Percentiles rank a stretch among this genome's conserved stretches.
These are phyloP conservation scores for Dothistroma septosporum DNA, from an alignment of 2,329 filamentous ascomycete species.

Conservation along the genomic window DNA sequence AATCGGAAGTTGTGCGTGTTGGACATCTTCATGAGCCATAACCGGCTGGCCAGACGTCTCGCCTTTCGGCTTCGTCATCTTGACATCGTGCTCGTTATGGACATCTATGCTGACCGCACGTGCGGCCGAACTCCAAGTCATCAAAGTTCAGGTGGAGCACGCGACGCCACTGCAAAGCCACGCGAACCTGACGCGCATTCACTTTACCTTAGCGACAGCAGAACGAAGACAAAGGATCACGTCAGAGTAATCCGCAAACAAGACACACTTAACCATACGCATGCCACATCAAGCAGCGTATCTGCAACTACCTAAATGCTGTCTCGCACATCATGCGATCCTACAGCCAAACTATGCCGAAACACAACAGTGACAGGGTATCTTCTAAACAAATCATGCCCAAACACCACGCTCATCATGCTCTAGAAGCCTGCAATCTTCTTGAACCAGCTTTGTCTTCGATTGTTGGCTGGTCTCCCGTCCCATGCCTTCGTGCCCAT, in stretches of 20 bases:
- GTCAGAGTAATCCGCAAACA: no score
- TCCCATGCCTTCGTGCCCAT: constrained; percentile 40
- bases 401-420: background rate
- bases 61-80: background rate
- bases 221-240: no score
- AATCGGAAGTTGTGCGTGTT: background rate
- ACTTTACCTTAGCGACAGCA: no score
- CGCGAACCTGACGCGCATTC: background rate
- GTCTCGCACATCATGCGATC: background rate
- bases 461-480: constrained; percentile 38
- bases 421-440: constrained; percentile 38
- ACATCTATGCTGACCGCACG: background rate
- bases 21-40: background rate
- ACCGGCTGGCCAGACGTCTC: background rate
- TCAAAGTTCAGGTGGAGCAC: background rate
- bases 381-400: background rate
- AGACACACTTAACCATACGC: background rate
- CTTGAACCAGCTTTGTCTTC: constrained; percentile 47
- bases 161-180: background rate
- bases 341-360: background rate
- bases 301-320: background rate
- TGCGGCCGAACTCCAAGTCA: background rate
- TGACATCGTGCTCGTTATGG: background rate
- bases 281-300: background rate
- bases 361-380: background rate